phyloP scores from a whole-genome alignment of 176 grass and related monocot species.

The maize (Zea mays) region DNA sequence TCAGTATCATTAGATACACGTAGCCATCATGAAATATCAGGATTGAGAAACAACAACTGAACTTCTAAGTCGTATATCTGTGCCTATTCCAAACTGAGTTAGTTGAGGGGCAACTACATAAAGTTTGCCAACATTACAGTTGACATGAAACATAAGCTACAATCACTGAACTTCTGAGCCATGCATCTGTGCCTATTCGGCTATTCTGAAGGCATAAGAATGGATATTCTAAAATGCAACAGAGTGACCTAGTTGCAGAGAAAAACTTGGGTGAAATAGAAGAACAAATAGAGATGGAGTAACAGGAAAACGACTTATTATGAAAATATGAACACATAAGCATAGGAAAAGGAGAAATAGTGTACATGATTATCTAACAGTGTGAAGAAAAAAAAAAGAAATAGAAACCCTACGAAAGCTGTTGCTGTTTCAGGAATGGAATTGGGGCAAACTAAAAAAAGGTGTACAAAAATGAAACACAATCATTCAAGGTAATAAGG shows the following conservation, averaged over 20 bases:
- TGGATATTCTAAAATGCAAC: not conserved
- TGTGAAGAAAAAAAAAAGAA: too few relatives aligned
- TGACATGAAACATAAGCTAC: not conserved
- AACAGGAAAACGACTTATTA: not conserved
- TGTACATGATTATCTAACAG: not conserved
- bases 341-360: not conserved
- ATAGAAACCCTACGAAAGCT: not conserved
- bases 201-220: not conserved
- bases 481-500: not conserved
- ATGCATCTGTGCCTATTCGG: not conserved
- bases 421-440: not conserved
- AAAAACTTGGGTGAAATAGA: not conserved
- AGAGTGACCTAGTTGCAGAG: not conserved
- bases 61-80: not conserved
- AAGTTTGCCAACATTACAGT: not conserved
- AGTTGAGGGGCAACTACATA: not conserved
- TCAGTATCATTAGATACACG: constrained; percentile 33
- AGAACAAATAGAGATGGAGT: not conserved
- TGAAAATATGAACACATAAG: constrained; percentile 1
- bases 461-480: constrained; percentile 8
- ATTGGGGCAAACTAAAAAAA: not conserved
- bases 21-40: constrained; percentile 29
- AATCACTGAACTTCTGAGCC: not conserved
- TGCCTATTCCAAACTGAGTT: not conserved
- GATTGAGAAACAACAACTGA: not conserved